Evolutionary conservation across 495 filamentous ascomycete genomes (phyloP).

Genomic region (Penicillium tannophilum): DNA sequence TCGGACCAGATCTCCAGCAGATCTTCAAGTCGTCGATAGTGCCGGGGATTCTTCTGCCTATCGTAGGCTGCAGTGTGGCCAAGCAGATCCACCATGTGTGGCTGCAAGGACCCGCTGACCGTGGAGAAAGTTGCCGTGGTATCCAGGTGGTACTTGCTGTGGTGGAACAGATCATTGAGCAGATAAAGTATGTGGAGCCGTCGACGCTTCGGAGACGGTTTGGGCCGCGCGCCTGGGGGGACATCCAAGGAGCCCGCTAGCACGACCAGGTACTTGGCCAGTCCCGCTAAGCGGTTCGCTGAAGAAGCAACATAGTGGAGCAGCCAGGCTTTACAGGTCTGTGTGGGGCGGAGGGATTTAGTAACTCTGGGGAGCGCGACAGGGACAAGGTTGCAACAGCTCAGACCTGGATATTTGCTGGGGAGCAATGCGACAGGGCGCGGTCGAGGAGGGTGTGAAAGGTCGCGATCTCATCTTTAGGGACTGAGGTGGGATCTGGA

Average conservation of each 20-base stretch:
- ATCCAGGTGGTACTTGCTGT: constrained; percentile 63
- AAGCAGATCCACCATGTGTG: constrained; percentile 62
- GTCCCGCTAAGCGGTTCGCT: constrained; percentile 60
- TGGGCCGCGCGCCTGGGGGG: constrained; percentile 25
- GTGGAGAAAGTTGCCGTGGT: constrained; percentile 45
- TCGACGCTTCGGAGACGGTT: constrained; percentile 65
- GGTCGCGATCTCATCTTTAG: constrained; percentile 69
- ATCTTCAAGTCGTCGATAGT: constrained; percentile 63
- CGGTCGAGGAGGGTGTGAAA: constrained; percentile 71
- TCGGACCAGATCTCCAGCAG: constrained; percentile 76
- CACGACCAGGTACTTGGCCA: constrained; percentile 77
- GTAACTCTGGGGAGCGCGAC: constrained; percentile 30
- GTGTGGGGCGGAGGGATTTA: constrained; percentile 49
- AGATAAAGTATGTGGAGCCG: constrained; percentile 81
- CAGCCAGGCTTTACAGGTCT: constrained; percentile 90
- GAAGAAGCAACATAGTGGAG: constrained; percentile 71
- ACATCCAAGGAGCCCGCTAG: constrained; percentile 61
- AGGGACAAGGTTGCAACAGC: constrained; percentile 33
- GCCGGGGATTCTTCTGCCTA: constrained; percentile 60
- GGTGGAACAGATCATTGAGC: constrained; percentile 80
- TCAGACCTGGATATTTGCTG: constrained; percentile 95
- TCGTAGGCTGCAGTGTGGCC: constrained; percentile 62
- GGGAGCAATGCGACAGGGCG: constrained; percentile 73
- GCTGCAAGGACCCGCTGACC: constrained; percentile 63
- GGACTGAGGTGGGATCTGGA: constrained; percentile 70